Conservation (phyloP, 306 rosid genomes). For the Castanea mollissima region DNA sequence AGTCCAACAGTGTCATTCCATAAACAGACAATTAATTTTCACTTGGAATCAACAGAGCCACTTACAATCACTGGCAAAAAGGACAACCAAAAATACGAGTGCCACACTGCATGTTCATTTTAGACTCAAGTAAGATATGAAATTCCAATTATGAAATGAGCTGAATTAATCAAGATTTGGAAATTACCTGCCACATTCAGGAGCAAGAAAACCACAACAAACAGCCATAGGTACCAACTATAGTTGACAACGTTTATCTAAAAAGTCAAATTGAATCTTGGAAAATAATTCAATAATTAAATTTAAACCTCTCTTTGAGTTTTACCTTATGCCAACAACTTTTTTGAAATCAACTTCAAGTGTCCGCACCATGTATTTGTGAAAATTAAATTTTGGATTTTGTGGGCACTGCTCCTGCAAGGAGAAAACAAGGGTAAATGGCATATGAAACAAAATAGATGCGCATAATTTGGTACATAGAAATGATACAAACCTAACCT, state of each 20-base stretch:
- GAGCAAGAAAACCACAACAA: conserved; percentile 85
- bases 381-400: conserved; percentile 40
- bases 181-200: conserved; percentile 68
- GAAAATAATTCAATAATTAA: background rate
- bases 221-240: conserved; percentile 94
- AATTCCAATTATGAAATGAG: background rate
- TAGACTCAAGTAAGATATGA: background rate
- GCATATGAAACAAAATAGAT: background rate
- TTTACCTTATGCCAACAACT: conserved; percentile 83
- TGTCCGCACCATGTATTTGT: conserved; percentile 47
- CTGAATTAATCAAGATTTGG: conserved; percentile 10
- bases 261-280: background rate
- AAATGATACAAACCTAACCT: conserved; percentile 37
- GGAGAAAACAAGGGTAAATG: conserved; percentile 4
- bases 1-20: conserved; percentile 16
- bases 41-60: conserved; percentile 11
- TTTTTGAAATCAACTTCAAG: conserved; percentile 73
- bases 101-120: conserved; percentile 68
- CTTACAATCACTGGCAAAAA: conserved; percentile 88
- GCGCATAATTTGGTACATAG: background rate
- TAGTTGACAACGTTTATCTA: conserved; percentile 7
- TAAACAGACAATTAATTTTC: conserved; percentile 6
- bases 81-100: conserved; percentile 88
- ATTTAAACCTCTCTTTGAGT: conserved; percentile 4
- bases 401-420: conserved; percentile 46